These are phyloP conservation scores for Cichorium intybus DNA, from an alignment of 140 eudicot species.

Conservation along the genomic window DNA sequence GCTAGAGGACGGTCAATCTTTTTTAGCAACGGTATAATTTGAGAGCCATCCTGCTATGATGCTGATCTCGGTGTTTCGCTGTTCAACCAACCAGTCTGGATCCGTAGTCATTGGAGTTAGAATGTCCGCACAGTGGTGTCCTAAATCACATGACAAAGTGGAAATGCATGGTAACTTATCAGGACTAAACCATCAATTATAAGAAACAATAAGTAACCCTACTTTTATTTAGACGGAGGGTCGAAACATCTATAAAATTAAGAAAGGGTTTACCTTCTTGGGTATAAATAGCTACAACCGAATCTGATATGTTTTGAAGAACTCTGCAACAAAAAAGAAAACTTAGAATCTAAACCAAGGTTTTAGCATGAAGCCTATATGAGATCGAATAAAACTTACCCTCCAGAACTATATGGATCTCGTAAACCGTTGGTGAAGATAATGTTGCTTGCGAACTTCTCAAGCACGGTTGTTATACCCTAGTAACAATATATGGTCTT, in stretches of 20 bases:
- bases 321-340: slow-evolving; percentile 4
- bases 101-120: slow-evolving; percentile 2
- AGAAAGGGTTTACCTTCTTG: slow-evolving; percentile 11
- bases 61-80: slow-evolving; percentile 17
- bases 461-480: slow-evolving; percentile 49
- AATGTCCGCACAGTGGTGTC: slow-evolving; percentile 32
- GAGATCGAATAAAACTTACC: slow-evolving; percentile 30
- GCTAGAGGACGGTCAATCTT: background rate
- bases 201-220: background rate
- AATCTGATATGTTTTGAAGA: slow-evolving; percentile 29
- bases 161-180: background rate
- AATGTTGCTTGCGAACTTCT: slow-evolving; percentile 59
- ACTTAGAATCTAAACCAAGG: background rate
- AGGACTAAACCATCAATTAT: background rate
- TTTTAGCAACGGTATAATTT: background rate
- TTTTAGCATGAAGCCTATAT: background rate
- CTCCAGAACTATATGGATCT: slow-evolving; percentile 69
- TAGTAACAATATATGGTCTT: slow-evolving; percentile 5
- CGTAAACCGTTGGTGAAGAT: slow-evolving; percentile 63
- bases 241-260: background rate
- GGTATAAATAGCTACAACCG: slow-evolving; percentile 16
- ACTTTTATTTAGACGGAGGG: no score
- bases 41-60: slow-evolving; percentile 33
- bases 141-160: background rate
- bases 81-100: slow-evolving; percentile 30